These are phyloP conservation scores for Calocera viscosa DNA, from an alignment of 768 basidiomycete genomes.

Conservation along the genomic window DNA sequence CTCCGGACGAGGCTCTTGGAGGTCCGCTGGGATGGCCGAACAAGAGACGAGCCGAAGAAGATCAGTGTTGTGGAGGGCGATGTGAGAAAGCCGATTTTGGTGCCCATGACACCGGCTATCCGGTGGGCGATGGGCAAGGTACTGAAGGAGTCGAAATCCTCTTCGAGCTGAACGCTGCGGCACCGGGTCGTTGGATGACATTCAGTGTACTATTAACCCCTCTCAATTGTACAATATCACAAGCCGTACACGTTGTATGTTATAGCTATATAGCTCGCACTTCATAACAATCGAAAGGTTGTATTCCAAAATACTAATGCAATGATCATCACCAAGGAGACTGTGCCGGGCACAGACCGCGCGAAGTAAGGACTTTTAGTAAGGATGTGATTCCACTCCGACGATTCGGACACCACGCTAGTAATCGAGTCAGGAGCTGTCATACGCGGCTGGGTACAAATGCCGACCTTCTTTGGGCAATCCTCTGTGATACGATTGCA, in stretches of 20 bases:
- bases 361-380: background rate
- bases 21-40: slow-evolving; percentile 45
- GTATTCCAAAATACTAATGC: no score
- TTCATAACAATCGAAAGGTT: no score
- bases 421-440: background rate
- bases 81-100: slow-evolving; percentile 56
- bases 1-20: slow-evolving; percentile 63
- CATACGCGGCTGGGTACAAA: background rate
- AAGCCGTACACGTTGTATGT: no score
- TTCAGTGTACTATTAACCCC: no score
- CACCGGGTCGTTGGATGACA: background rate
- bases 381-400: background rate
- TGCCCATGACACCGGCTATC: slow-evolving; percentile 71
- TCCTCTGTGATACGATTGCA: slow-evolving; percentile 38
- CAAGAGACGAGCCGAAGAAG: slow-evolving; percentile 40
- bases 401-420: background rate
- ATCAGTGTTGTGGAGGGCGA: slow-evolving; percentile 39
- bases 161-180: background rate
- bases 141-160: slow-evolving; percentile 60
- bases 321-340: no score
- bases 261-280: no score
- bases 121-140: slow-evolving; percentile 74
- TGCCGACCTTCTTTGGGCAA: slow-evolving; percentile 39
- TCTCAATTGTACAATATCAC: no score
- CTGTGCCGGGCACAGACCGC: no score